A percentile compares a stretch with the other conserved stretches of the same genome.
Evolutionary conservation across 306 rosid genomes (phyloP).

Genomic region (Quercus gilva): DNA sequence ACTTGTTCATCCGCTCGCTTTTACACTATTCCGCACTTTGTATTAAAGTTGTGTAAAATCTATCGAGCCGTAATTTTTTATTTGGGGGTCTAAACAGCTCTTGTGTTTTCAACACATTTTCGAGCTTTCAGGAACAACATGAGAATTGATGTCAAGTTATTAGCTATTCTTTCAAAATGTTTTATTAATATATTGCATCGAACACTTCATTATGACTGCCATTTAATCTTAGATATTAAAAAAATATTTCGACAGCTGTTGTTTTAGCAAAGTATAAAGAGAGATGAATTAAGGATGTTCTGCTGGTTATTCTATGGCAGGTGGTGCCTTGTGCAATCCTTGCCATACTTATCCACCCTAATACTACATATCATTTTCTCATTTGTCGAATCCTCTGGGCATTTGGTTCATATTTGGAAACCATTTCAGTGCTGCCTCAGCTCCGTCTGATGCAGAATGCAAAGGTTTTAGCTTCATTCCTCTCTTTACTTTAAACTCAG

Average conservation of each 20-base stretch:
- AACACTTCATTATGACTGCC: not conserved
- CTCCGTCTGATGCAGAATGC: slow-evolving; percentile 74
- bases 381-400: slow-evolving; percentile 46
- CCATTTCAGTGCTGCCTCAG: slow-evolving; percentile 76
- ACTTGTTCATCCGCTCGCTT: no score
- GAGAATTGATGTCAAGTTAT: no score
- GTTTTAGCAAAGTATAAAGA: not conserved
- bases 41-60: no score
- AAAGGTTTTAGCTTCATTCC: slow-evolving; percentile 41
- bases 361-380: not conserved
- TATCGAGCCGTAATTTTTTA: no score
- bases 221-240: not conserved
- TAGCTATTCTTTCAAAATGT: no score
- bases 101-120: no score
- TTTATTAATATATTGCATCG: no score
- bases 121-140: no score
- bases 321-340: slow-evolving; percentile 49
- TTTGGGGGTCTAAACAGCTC: no score
- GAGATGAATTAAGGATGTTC: not conserved
- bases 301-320: slow-evolving; percentile 30
- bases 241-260: not conserved
- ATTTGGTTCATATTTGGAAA: slow-evolving; percentile 56
- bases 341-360: slow-evolving; percentile 48
- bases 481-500: not conserved
- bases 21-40: no score